Base-by-base conservation (phyloP, 352 stramenopile species). In the Phytophthora foliorum region DNA sequence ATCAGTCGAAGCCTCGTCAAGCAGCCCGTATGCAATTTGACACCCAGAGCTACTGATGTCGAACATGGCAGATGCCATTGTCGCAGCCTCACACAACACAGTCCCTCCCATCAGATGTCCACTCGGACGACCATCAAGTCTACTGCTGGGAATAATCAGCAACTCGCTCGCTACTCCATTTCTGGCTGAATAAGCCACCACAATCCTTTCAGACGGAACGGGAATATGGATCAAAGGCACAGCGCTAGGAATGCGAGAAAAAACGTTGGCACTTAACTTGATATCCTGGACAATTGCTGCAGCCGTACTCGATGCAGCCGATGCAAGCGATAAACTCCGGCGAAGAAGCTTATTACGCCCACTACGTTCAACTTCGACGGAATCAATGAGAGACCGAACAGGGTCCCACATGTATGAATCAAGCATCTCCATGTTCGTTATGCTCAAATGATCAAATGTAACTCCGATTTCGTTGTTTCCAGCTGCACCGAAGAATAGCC, bases 251-350 rank as follows among this genome's bases (percentile, higher is more conserved):
- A 92, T 83, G 19, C 82, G 72, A 29, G 77, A 63, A 56, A 90
- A 91, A 2, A 89, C 56, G 21, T 80, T 87, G 2, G 80, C 68
- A 25, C 73, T 77, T 13, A 69, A 68, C 57, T 90, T 91, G 31
- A 92, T 88, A 55, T 92, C 82, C 29, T 92, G 80, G 31, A 92
- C 80, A 49, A 92, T 89, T 0, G 82, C 84, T 19, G 84, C 84
- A 5, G 84, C 84, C 29, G 86, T 76, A 38, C 79, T 81, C 14
- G 86, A 91, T 11, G 86, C 82, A 22, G 83, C 80, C 0, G 82
- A 90, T 29, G 80, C 78, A 16, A 91, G 59, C 8, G 85, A 86
- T 24, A 91, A 48, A 54, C 82, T 89, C 62, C 72, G 17, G 81
- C 58, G 38, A 81, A 81, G 24, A 66, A 90, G 67, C 67, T 92